phyloP scores from a whole-genome alignment of 129 eudicot species.

The Escallonia herrerae region DNA sequence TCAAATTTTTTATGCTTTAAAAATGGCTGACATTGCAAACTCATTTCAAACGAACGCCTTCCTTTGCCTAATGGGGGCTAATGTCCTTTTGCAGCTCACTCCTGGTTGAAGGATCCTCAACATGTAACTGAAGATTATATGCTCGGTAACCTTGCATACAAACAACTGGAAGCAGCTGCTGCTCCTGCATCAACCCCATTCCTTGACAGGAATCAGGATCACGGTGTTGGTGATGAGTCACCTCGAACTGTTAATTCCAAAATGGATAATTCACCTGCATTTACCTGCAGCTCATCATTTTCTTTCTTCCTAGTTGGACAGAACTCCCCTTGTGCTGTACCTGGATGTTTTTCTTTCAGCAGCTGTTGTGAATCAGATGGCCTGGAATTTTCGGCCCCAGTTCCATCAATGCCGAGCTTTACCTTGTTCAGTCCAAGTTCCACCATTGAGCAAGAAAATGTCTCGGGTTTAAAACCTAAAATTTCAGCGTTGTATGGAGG shows the following conservation, averaged over 20 bases:
- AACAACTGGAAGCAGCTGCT: not conserved
- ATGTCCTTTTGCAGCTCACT: conserved; percentile 21
- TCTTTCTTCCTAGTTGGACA: conserved; percentile 10
- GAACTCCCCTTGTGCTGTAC: conserved; percentile 7
- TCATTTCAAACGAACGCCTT: no score
- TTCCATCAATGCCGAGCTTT: conserved; percentile 32
- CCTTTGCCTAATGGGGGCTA: no score
- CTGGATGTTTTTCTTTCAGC: conserved; percentile 9
- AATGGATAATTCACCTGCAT: conserved; percentile 22
- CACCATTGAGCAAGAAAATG: conserved; percentile 7
- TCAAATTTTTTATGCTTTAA: no score
- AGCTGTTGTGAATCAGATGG: conserved; percentile 8
- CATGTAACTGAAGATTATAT: not conserved
- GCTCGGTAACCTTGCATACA: not conserved
- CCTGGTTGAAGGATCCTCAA: conserved; percentile 22
- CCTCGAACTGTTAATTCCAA: conserved; percentile 7
- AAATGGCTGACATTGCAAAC: no score
- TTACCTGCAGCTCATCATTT: conserved; percentile 26
- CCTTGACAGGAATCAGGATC: conserved; percentile 8
- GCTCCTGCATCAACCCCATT: conserved; percentile 9
- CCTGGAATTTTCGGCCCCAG: conserved; percentile 17
- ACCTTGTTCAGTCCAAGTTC: conserved; percentile 21
- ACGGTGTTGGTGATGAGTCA: conserved; percentile 18
- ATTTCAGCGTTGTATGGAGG: conserved; percentile 14
- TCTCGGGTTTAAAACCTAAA: conserved; percentile 14